These are phyloP conservation scores for Schizothecium vesticola DNA, from an alignment of 495 filamentous ascomycete genomes.

Conservation along the genomic window DNA sequence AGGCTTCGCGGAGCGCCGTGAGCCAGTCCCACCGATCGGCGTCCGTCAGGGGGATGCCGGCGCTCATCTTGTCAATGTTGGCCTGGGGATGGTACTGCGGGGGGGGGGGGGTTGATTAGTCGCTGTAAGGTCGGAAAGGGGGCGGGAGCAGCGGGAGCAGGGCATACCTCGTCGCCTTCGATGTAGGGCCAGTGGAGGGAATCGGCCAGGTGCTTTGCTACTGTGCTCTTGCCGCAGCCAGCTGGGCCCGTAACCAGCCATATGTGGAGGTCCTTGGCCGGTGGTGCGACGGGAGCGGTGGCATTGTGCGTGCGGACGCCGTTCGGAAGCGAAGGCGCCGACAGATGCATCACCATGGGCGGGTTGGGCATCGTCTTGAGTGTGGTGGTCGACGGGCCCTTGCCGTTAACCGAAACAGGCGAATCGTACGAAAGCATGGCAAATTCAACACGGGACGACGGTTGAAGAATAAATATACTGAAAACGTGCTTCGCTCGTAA, in stretches of 20 bases:
- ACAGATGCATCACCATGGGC: conserved; percentile 29
- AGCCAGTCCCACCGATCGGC: conserved; percentile 99
- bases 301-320: conserved; percentile 19
- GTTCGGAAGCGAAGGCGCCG: conserved; percentile 24
- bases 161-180: conserved; percentile 90
- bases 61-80: conserved; percentile 92
- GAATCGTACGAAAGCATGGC: conserved; percentile 42
- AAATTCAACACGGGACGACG: not conserved
- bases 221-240: conserved; percentile 92
- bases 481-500: not conserved
- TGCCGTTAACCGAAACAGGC: conserved; percentile 34
- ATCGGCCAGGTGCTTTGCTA: conserved; percentile 71
- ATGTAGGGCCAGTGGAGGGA: conserved; percentile 74
- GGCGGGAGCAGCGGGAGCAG: conserved; percentile 16
- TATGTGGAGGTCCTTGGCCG: conserved; percentile 64
- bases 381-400: conserved; percentile 25
- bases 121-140: not conserved
- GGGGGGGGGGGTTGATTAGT: not conserved
- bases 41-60: conserved; percentile 84
- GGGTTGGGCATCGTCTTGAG: conserved; percentile 32
- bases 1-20: conserved; percentile 76
- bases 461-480: not conserved
- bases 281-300: conserved; percentile 24
- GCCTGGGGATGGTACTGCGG: conserved; percentile 72
- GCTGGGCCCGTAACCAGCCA: conserved; percentile 97